A percentile compares a stretch with the other conserved stretches of the same genome.
These are phyloP conservation scores for Terana coerulea DNA, from an alignment of 768 basidiomycete genomes.

Conservation along the genomic window DNA sequence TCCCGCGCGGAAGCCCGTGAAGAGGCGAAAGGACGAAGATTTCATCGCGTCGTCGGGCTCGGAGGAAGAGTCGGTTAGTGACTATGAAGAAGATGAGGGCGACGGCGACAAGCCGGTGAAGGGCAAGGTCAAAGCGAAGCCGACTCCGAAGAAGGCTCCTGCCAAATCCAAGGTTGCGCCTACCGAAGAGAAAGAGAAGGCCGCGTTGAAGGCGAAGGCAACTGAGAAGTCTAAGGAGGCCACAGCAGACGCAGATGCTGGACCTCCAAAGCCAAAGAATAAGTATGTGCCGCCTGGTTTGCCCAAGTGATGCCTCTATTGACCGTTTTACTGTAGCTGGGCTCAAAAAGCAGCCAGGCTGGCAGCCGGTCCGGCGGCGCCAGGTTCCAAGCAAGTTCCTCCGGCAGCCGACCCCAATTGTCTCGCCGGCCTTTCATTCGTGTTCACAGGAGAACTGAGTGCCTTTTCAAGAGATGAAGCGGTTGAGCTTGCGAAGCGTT, in stretches of 20 bases:
- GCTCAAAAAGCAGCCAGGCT: slow-evolving; percentile 55
- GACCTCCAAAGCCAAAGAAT: slow-evolving; percentile 35
- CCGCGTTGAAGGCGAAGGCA: slow-evolving; percentile 8
- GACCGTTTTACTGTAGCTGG: slow-evolving; percentile 41
- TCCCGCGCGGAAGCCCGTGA: slow-evolving; percentile 25
- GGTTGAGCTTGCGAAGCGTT: slow-evolving; percentile 84
- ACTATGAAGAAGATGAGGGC: slow-evolving; percentile 20
- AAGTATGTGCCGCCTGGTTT: slow-evolving; percentile 21
- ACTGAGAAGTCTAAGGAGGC: slow-evolving; percentile 11
- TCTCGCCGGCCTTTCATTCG: slow-evolving; percentile 82
- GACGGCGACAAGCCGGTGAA: slow-evolving; percentile 18
- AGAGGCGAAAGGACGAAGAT: slow-evolving; percentile 31
- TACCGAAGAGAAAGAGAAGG: too few species aligned
- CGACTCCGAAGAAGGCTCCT: slow-evolving; percentile 10
- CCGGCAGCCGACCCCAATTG: slow-evolving; percentile 76
- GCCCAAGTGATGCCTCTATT: neutral
- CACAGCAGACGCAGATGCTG: too few species aligned
- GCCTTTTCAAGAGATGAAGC: slow-evolving; percentile 89
- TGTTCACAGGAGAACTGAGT: slow-evolving; percentile 92
- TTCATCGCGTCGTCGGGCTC: slow-evolving; percentile 28
- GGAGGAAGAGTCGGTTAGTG: slow-evolving; percentile 23
- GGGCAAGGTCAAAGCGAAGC: slow-evolving; percentile 18
- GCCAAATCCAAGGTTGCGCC: slow-evolving; percentile 21
- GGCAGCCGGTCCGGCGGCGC: slow-evolving; percentile 49
- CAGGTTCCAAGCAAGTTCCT: slow-evolving; percentile 58